Conservation (phyloP, 2,329 filamentous ascomycete genomes). For the Arthrinium phaeospermum region DNA sequence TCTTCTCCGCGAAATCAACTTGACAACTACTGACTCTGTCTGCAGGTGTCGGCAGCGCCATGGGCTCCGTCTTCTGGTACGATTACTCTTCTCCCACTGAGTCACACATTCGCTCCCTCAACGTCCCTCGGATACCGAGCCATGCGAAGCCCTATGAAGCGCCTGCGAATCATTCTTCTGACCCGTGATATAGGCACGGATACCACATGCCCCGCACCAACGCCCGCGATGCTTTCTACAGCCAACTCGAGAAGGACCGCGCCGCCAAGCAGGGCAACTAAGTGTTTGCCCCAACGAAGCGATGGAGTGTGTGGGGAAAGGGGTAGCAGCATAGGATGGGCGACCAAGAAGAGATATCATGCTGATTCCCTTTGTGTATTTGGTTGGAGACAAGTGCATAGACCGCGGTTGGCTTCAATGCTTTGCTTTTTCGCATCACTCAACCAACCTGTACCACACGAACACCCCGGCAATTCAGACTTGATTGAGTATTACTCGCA, state of each 20-base stretch:
- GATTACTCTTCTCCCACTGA: slow-evolving; percentile 30
- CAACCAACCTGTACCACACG: slow-evolving; percentile 24
- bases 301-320: background rate
- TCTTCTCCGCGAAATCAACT: background rate
- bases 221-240: slow-evolving; percentile 64
- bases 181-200: slow-evolving; percentile 56
- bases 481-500: slow-evolving; percentile 21
- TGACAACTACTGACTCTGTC: slow-evolving; percentile 40
- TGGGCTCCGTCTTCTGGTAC: slow-evolving; percentile 65
- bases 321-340: background rate
- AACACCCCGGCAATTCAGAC: slow-evolving; percentile 22
- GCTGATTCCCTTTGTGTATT: slow-evolving; percentile 14
- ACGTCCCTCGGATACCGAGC: background rate
- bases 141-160: background rate
- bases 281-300: background rate
- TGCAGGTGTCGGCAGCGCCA: slow-evolving; percentile 58
- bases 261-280: slow-evolving; percentile 42
- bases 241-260: slow-evolving; percentile 63
- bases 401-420: slow-evolving; percentile 16
- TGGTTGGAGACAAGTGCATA: slow-evolving; percentile 17
- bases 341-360: slow-evolving; percentile 17
- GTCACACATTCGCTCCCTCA: background rate
- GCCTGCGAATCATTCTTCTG: background rate
- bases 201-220: slow-evolving; percentile 66
- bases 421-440: slow-evolving; percentile 10